These are phyloP conservation scores for Scenedesmus sp. DNA, from an alignment of 163 green algal genomes.

Conservation along the genomic window DNA sequence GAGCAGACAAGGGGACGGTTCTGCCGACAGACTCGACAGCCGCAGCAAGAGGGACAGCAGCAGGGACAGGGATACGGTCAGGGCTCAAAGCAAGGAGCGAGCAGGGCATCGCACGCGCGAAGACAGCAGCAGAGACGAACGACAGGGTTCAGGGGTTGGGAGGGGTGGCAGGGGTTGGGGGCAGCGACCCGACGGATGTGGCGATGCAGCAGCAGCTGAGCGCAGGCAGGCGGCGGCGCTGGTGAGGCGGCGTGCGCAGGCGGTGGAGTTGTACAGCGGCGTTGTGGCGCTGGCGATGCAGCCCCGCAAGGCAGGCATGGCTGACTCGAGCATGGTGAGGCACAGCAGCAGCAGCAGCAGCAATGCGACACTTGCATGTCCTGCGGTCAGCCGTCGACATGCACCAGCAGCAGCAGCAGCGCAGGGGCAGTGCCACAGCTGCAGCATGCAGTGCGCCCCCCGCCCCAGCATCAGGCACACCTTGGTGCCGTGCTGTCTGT, in stretches of 20 bases:
- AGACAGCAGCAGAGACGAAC: not conserved
- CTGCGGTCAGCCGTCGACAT: not conserved
- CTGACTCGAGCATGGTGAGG: conserved; percentile 36
- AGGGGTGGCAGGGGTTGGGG: not conserved
- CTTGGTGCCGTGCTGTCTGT: not conserved
- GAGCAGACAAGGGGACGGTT: not conserved
- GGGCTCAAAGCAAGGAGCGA: not conserved
- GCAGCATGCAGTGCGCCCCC: no score
- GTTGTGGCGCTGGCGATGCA: conserved; percentile 42
- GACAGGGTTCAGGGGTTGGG: not conserved
- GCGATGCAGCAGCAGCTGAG: not conserved
- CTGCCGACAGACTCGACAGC: not conserved
- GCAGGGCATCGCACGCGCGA: not conserved
- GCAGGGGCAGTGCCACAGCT: no score
- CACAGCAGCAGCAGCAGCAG: not conserved
- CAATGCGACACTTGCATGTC: not conserved
- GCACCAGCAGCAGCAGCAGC: not conserved
- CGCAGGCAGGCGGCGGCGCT: not conserved
- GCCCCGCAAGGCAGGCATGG: not conserved
- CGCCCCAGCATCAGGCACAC: no score
- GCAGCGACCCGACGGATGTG: not conserved
- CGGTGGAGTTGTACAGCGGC: conserved; percentile 33
- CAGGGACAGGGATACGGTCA: not conserved
- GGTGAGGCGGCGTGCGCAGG: not conserved
- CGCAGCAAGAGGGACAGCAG: not conserved